These are phyloP conservation scores for Amoebophrya sp. DNA, from an alignment of 169 alveolate species.

Conservation along the genomic window DNA sequence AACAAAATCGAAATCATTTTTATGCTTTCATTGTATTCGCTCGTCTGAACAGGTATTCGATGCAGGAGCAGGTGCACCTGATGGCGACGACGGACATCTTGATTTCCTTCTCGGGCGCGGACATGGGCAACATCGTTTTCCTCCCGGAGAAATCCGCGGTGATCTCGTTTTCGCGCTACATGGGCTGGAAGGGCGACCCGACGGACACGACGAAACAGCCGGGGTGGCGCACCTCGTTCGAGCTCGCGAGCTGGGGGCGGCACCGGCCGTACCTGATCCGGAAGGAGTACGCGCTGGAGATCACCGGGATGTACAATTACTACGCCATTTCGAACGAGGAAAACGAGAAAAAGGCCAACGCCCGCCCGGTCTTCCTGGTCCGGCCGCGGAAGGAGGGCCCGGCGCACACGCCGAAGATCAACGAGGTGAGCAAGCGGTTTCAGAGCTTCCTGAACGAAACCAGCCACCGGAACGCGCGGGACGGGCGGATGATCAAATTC, in stretches of 20 bases:
- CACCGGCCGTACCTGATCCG: background rate
- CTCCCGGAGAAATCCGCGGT: background rate
- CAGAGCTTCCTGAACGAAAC: background rate
- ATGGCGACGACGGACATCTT: background rate
- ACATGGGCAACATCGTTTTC: background rate
- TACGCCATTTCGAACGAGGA: background rate
- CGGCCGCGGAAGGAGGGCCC: background rate
- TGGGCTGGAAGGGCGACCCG: background rate
- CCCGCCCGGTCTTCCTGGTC: background rate
- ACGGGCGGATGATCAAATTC: background rate
- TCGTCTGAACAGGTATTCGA: no score
- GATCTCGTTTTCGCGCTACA: background rate
- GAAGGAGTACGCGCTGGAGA: background rate
- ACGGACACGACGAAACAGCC: background rate
- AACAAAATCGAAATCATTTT: no score
- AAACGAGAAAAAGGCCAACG: no score
- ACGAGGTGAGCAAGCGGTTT: background rate
- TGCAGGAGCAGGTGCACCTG: background rate
- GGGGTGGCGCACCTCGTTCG: background rate
- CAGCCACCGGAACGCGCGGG: background rate
- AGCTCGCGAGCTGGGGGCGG: background rate
- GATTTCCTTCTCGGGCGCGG: background rate
- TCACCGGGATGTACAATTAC: background rate
- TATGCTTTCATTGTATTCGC: no score
- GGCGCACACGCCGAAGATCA: background rate